phyloP scores from a whole-genome alignment of 2,329 filamentous ascomycete species.

The Aaosphaeria arxii region DNA sequence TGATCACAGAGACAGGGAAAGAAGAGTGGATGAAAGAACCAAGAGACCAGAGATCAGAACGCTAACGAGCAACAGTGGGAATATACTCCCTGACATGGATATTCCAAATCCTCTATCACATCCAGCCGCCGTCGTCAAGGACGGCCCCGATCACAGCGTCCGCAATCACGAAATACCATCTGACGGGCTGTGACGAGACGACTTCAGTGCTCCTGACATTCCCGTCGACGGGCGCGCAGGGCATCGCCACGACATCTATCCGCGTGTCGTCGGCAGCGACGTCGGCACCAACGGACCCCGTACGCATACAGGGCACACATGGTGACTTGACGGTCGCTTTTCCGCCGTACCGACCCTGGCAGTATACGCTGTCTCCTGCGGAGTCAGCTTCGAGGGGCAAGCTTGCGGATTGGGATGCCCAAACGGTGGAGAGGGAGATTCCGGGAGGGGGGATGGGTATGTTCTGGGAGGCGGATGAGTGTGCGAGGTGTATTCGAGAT shows the following conservation, averaged over 20 bases:
- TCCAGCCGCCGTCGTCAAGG: slow-evolving; percentile 55
- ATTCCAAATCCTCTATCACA: slow-evolving; percentile 79
- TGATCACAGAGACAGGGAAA: too few species aligned
- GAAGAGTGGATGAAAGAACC: too few species aligned
- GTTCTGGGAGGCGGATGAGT: slow-evolving; percentile 81
- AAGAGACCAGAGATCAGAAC: too few species aligned
- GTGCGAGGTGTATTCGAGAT: slow-evolving; percentile 68
- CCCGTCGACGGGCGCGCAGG: slow-evolving; percentile 61
- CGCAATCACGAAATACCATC: slow-evolving; percentile 63
- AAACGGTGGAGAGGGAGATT: slow-evolving; percentile 40
- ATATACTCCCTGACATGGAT: slow-evolving; percentile 85
- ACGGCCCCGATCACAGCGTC: slow-evolving; percentile 64
- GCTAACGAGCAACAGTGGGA: slow-evolving; percentile 49
- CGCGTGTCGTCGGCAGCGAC: slow-evolving; percentile 48
- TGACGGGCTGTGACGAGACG: slow-evolving; percentile 66
- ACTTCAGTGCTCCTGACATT: slow-evolving; percentile 73
- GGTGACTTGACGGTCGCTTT: slow-evolving; percentile 75
- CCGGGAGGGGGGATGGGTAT: slow-evolving; percentile 68
- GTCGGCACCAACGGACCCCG: slow-evolving; percentile 52
- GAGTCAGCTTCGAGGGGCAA: slow-evolving; percentile 38
- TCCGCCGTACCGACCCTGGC: slow-evolving; percentile 61
- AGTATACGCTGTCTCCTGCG: slow-evolving; percentile 60
- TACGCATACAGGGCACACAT: slow-evolving; percentile 72
- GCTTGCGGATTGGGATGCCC: slow-evolving; percentile 34
- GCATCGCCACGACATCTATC: slow-evolving; percentile 53